Base-by-base conservation (phyloP, 192 early-diverging fungal species). In the Umbelopsis sp. region DNA sequence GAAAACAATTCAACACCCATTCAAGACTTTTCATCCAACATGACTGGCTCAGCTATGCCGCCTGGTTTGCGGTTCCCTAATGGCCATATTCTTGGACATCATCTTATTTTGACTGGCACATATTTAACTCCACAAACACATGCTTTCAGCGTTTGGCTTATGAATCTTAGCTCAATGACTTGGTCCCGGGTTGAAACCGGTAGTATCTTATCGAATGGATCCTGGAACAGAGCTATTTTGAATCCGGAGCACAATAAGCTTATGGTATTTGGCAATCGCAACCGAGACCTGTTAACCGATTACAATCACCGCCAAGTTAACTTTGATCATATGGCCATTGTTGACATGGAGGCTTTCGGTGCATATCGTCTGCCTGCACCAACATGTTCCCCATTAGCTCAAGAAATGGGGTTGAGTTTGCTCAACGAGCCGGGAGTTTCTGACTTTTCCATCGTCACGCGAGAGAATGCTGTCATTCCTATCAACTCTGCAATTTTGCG, bases 1-100 rank as follows among this genome's bases (percentile, higher is more conserved):
- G 46, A 15, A 16, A 33, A 71, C 21, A 68, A 66, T 9, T 76
- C 81, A 18, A 86, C 86, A 68, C 71, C 68, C n/a, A 78, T 86
- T 15, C 80, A 86, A 64, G 89, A 93, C 58, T 76, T 83, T 13
- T 91, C 90, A 3, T 79, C 84, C 16, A 78, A 83, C 47, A 86
- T 93, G 76, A 68, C 83, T 1, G 91, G 90, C n/a, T 75, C 79
- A n/a, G n/a, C 72, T 8, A 74, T 85, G 30, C 90, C 91, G 20
- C 90, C 90, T 2, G 91, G 91, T n/a, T 75, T 92, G 67, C 81
- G 91, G 21, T 92, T 92, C 69, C 91, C 91, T 22, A 82, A 87
- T 12, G 90, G 90, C 15, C 82, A 84, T 41, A 77, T 87, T 27
- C 76, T 90, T 0, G 91, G 90, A 68, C 84, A 88, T 20, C 85